Evolutionary conservation across 805 yeast species (phyloP).

Genomic region (Candida sanyiensis): DNA sequence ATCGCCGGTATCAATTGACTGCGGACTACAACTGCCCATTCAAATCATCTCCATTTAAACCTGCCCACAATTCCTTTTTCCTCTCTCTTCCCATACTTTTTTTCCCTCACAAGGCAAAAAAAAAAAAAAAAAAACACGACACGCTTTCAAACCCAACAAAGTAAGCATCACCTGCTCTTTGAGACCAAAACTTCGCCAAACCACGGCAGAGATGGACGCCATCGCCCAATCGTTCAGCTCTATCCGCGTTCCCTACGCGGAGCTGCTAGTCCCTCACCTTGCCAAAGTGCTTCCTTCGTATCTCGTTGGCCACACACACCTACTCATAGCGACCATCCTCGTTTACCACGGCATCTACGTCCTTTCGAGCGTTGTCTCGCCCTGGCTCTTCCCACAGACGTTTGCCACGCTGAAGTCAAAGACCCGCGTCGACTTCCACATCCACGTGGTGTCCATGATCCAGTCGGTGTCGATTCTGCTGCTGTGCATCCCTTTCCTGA

Average conservation of each 20-base stretch:
- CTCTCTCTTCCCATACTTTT: no score
- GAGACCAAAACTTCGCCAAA: no score
- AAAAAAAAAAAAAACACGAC: not conserved
- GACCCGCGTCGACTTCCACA: constrained; percentile 65
- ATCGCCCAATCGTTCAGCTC: constrained; percentile 22
- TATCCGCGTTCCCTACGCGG: constrained; percentile 26
- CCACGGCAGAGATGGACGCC: not conserved
- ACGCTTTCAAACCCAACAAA: no score
- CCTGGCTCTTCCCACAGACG: constrained; percentile 18
- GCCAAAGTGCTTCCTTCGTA: constrained; percentile 21
- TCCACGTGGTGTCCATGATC: constrained; percentile 81
- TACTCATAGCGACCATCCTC: constrained; percentile 25
- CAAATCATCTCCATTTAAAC: no score
- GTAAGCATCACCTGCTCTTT: no score
- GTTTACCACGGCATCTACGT: constrained; percentile 28
- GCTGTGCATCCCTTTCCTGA: constrained; percentile 22
- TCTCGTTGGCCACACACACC: constrained; percentile 29
- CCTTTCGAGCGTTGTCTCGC: constrained; percentile 19
- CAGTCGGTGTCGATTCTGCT: constrained; percentile 67
- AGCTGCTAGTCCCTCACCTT: constrained; percentile 19
- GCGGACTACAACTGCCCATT: no score
- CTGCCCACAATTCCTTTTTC: no score
- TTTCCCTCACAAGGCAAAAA: no score
- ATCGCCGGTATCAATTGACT: no score
- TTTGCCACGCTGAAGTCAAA: constrained; percentile 30